These are phyloP conservation scores for Sporobolomyces roseus DNA, from an alignment of 768 basidiomycete genomes.

Conservation along the genomic window DNA sequence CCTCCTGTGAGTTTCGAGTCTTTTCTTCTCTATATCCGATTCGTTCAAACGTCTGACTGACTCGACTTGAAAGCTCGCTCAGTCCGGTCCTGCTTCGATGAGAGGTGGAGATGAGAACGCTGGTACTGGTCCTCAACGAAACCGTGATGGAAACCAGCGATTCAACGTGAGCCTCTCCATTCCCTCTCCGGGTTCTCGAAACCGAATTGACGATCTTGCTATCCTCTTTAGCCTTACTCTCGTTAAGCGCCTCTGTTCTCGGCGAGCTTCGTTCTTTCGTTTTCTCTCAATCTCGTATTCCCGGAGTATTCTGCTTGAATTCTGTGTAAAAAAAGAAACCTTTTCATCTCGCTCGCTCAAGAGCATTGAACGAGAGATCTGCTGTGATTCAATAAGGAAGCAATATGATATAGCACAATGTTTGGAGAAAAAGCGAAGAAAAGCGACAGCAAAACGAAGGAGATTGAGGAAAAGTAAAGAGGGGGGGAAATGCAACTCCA, in stretches of 20 bases:
- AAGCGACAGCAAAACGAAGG: too few relatives aligned
- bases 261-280: neutral
- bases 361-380: too few relatives aligned
- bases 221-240: conserved; percentile 25
- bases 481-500: too few relatives aligned
- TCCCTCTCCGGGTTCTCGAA: too few relatives aligned
- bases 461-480: too few relatives aligned
- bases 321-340: too few relatives aligned
- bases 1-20: conserved; percentile 45
- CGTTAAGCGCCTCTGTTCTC: conserved; percentile 12
- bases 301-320: too few relatives aligned
- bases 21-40: neutral
- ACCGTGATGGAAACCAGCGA: conserved; percentile 16
- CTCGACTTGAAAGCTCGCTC: neutral
- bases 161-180: conserved; percentile 28
- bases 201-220: neutral
- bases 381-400: too few relatives aligned
- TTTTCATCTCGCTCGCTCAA: too few relatives aligned
- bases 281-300: neutral
- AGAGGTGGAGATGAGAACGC: conserved; percentile 23
- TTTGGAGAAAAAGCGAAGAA: too few relatives aligned
- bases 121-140: conserved; percentile 27
- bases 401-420: too few relatives aligned
- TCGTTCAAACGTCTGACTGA: neutral
- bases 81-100: conserved; percentile 49